phyloP scores from a whole-genome alignment of 306 rosid species.

The Arachis stenosperma region DNA sequence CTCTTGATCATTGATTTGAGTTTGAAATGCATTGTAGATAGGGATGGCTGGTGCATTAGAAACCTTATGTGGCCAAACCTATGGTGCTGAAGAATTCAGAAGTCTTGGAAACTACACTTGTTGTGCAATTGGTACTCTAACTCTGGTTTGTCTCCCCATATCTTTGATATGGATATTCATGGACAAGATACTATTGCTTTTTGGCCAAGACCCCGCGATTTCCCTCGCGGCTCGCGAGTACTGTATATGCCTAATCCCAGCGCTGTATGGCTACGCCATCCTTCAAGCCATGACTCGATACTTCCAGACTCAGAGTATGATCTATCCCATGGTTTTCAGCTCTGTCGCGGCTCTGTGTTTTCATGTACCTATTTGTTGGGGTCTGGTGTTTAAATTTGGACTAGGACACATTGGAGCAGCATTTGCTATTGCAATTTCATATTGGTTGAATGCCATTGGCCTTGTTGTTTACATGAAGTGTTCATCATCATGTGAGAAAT shows the following conservation, averaged over 20 bases:
- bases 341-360: constrained; percentile 53
- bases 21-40: constrained; percentile 39
- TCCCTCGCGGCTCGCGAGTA: constrained; percentile 47
- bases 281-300: constrained; percentile 58
- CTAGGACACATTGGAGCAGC: constrained; percentile 66
- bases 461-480: constrained; percentile 52
- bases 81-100: constrained; percentile 56
- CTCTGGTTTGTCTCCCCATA: constrained; percentile 58
- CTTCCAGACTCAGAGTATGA: constrained; percentile 58
- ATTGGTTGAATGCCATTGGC: constrained; percentile 62
- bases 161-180: constrained; percentile 61
- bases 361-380: constrained; percentile 62
- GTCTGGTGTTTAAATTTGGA: constrained; percentile 47
- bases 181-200: constrained; percentile 48
- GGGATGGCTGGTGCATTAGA: constrained; percentile 76
- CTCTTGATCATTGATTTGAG: constrained; percentile 24
- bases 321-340: constrained; percentile 58
- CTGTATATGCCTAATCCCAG: constrained; percentile 54
- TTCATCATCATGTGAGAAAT: constrained; percentile 60
- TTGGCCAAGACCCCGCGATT: constrained; percentile 64
- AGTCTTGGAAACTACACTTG: constrained; percentile 57
- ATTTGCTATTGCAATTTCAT: constrained; percentile 55
- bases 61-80: constrained; percentile 68
- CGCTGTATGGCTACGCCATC: constrained; percentile 56
- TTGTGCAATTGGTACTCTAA: constrained; percentile 48